Conservation (phyloP, 306 rosid species). For the Dryas drummondii region DNA sequence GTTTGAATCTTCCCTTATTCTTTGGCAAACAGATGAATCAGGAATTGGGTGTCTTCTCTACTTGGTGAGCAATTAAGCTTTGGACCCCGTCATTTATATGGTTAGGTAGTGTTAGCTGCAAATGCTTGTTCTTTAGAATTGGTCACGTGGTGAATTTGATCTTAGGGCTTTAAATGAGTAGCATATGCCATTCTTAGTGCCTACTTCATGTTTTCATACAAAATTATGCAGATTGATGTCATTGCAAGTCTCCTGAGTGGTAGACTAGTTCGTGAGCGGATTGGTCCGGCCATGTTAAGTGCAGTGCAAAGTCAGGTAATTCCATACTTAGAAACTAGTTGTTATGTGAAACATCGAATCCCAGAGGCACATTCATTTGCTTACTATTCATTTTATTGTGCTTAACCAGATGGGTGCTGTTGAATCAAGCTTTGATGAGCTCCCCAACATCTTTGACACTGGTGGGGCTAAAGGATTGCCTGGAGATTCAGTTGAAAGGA, state of each 20-base stretch:
- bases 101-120: slow-evolving; percentile 8
- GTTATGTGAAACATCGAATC: slow-evolving; percentile 10
- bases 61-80: slow-evolving; percentile 60
- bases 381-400: slow-evolving; percentile 22
- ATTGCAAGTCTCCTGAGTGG: slow-evolving; percentile 95
- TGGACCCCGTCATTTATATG: slow-evolving; percentile 7
- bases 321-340: slow-evolving; percentile 15
- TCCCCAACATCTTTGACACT: slow-evolving; percentile 80
- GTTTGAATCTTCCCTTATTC: slow-evolving; percentile 90
- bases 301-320: slow-evolving; percentile 99
- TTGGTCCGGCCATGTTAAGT: slow-evolving; percentile 98
- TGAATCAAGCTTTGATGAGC: slow-evolving; percentile 79
- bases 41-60: slow-evolving; percentile 93
- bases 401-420: slow-evolving; percentile 84
- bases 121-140: not conserved
- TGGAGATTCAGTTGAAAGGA: slow-evolving; percentile 75
- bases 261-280: slow-evolving; percentile 93
- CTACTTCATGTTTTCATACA: slow-evolving; percentile 26
- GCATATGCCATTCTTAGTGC: not conserved
- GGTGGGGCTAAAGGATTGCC: slow-evolving; percentile 87
- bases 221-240: slow-evolving; percentile 77
- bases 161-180: slow-evolving; percentile 1
- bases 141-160: not conserved
- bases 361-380: slow-evolving; percentile 20
- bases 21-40: slow-evolving; percentile 99